Percentiles rank a stretch among this genome's conserved stretches.
phyloP scores from a whole-genome alignment of 345 rosid species.

The Microcos paniculata region DNA sequence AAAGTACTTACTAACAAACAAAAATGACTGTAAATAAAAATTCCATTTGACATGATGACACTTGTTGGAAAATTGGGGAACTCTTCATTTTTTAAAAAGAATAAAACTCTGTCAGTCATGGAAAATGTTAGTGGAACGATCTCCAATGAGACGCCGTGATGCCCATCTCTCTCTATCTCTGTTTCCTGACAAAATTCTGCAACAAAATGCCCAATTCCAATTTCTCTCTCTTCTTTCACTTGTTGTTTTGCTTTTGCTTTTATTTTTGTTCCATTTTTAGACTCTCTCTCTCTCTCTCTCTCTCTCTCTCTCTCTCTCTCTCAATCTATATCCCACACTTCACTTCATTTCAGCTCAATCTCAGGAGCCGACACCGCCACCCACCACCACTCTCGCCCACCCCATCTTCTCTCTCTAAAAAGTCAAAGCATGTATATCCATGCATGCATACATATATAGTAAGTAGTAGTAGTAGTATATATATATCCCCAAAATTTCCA shows the following conservation, averaged over 20 bases:
- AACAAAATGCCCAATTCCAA: slow-evolving; percentile 3
- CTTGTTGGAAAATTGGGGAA: slow-evolving; percentile 12
- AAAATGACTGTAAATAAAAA: neutral
- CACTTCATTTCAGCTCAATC: slow-evolving; percentile 21
- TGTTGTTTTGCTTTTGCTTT: neutral
- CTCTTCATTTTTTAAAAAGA: neutral
- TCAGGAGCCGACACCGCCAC: slow-evolving; percentile 38
- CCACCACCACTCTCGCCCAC: slow-evolving; percentile 1
- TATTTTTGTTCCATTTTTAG: neutral
- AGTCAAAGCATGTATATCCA: slow-evolving; percentile 40
- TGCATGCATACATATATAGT: slow-evolving; percentile 29
- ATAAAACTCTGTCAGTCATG: neutral
- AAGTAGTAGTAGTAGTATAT: neutral
- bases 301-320: neutral
- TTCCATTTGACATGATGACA: slow-evolving; percentile 19
- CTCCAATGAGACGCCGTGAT: slow-evolving; percentile 30
- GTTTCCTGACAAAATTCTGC: slow-evolving; percentile 11
- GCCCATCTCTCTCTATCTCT: slow-evolving; percentile 20
- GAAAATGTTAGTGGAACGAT: slow-evolving; percentile 24
- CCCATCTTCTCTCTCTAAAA: neutral
- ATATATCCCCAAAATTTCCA: too few relatives aligned
- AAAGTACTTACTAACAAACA: neutral
- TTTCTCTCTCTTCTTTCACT: neutral
- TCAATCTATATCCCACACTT: neutral
- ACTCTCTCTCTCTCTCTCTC: neutral